Base-by-base conservation (phyloP, 768 basidiomycete genomes). In the Suillus subalutaceus region DNA sequence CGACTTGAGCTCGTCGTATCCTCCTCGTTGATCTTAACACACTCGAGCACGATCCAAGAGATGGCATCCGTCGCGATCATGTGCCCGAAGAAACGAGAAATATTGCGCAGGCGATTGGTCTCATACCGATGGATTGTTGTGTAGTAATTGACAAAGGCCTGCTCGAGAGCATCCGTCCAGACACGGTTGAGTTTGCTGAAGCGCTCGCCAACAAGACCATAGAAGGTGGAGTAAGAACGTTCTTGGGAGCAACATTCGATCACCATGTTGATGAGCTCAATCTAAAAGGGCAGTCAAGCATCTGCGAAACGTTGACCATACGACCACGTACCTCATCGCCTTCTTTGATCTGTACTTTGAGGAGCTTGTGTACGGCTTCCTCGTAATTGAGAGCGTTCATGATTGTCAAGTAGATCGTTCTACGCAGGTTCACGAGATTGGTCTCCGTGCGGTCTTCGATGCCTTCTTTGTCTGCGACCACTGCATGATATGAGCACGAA, bases 181-280 rank as follows among this genome's bases (percentile, higher is more conserved):
- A 94, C 85, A 26, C 94, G 91, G 79, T 97, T 97, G 73, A 99
- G 85, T 79, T 97, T 96, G 81, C 92, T 91, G 81, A 99, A 96
- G 26, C 97, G 92, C 77, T 99, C 97, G 63, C 95, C 95, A 68
- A 97, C 85, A 26, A 99, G 88, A 15, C 97, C 97, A 73, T 96
- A 99, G 83, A 97, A 99, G n/a, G 86, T 92, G 2, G 93, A 94
- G 78, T 98, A 99, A 1, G 97, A 96, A 16, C 97, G 92, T 77
- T 99, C 97, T 82, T 99, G 97, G 2, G 97, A 99, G 77, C 97
- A 99, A 91, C 97, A 99, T 73, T 99, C 97, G 78, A 99, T 93
- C 68, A 99, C 87, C 97, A 99, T 99, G 84, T 99, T 98, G 76
- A 93, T 88, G 65, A 99, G 79, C 76, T 98, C 97, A 71, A 94